These are phyloP conservation scores for Isabelozyma gotoi DNA, from an alignment of 805 yeast genomes.

Conservation along the genomic window DNA sequence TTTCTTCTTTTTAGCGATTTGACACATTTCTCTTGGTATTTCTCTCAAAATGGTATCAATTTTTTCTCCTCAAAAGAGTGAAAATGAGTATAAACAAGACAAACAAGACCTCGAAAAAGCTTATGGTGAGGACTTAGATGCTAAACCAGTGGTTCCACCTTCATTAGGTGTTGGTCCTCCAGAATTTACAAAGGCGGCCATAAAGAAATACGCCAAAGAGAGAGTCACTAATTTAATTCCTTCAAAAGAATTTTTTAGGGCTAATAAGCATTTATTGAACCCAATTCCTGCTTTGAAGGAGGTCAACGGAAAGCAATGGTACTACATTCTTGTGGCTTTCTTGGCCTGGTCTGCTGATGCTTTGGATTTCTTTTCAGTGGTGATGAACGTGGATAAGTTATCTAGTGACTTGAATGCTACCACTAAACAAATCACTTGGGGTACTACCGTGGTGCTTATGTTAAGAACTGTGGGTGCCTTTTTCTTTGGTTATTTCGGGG, in stretches of 20 bases:
- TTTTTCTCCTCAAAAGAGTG: not conserved
- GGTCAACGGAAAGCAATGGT: slow-evolving; percentile 48
- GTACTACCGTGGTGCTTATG: slow-evolving; percentile 70
- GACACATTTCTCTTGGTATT: not conserved
- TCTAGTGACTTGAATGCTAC: slow-evolving; percentile 47
- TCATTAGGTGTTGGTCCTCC: slow-evolving; percentile 8
- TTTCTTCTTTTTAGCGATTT: too few relatives aligned
- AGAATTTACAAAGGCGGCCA: slow-evolving; percentile 13
- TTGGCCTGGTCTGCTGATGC: slow-evolving; percentile 74
- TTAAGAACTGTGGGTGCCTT: slow-evolving; percentile 71
- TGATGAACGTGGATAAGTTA: slow-evolving; percentile 52
- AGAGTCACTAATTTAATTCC: slow-evolving; percentile 13
- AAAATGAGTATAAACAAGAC: not conserved
- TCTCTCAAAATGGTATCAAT: not conserved
- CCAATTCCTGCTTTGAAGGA: slow-evolving; percentile 43
- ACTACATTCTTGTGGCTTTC: slow-evolving; percentile 58
- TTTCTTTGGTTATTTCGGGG: slow-evolving; percentile 61
- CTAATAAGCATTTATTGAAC: slow-evolving; percentile 26
- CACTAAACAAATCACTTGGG: slow-evolving; percentile 63
- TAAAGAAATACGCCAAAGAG: slow-evolving; percentile 12
- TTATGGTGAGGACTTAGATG: not conserved
- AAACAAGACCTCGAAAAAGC: not conserved
- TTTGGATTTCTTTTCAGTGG: slow-evolving; percentile 65
- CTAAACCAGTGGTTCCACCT: not conserved
- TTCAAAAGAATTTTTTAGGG: slow-evolving; percentile 9